These are phyloP conservation scores for Paragyromitra xinjiangensis DNA, from an alignment of 495 filamentous ascomycete species.

Conservation along the genomic window DNA sequence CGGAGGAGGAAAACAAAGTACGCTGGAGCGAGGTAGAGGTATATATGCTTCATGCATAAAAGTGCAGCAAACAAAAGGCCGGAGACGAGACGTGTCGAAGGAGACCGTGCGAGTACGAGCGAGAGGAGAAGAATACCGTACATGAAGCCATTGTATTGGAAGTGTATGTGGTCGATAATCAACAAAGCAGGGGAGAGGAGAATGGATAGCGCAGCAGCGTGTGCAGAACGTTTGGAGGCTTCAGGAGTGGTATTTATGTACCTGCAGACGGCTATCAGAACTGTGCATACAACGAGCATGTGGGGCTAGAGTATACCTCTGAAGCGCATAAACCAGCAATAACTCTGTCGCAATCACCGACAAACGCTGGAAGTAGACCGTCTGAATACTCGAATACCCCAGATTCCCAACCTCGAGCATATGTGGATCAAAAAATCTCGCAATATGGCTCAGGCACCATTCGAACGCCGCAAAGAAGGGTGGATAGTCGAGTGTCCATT, in stretches of 20 bases:
- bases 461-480: constrained; percentile 98
- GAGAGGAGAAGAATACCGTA: constrained; percentile 90
- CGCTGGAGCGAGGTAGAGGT: constrained; percentile 93
- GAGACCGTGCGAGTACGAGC: constrained; percentile 79
- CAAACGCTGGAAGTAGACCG: constrained; percentile 87
- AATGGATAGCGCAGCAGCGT: constrained; percentile 87
- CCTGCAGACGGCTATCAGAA: constrained; percentile 60
- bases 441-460: constrained; percentile 86
- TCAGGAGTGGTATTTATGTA: constrained; percentile 74
- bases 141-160: constrained; percentile 98
- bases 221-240: constrained; percentile 75
- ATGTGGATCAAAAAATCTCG: constrained; percentile 75
- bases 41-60: constrained; percentile 96
- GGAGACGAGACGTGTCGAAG: constrained; percentile 77
- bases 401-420: constrained; percentile 86
- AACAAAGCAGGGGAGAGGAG: constrained; percentile 90
- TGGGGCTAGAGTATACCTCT: constrained; percentile 64
- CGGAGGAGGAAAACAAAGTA: constrained; percentile 94
- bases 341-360: constrained; percentile 90
- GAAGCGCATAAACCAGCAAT: constrained; percentile 82
- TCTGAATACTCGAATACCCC: constrained; percentile 86
- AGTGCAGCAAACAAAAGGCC: constrained; percentile 84
- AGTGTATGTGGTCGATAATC: constrained; percentile 98
- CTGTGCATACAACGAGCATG: not conserved
- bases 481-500: constrained; percentile 99